Percentiles rank a stretch among this genome's conserved stretches.
Conservation (phyloP, 768 basidiomycete species). For the Pulveroboletus ravenelii region DNA sequence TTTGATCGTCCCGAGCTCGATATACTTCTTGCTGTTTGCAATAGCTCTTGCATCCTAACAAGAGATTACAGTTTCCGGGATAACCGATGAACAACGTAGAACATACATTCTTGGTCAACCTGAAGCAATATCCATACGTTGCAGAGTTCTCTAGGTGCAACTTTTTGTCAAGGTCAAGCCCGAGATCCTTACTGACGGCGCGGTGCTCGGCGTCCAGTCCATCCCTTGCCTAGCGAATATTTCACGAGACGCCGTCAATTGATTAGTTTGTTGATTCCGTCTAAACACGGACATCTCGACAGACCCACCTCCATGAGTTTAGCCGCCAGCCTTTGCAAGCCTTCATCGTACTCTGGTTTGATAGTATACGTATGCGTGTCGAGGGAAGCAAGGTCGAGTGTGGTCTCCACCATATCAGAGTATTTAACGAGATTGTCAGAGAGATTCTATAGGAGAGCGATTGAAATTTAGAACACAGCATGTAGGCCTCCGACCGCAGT, state of each 20-base stretch:
- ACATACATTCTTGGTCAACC: conserved; percentile 85
- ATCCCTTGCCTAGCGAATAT: conserved; percentile 52
- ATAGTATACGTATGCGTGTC: conserved; percentile 86
- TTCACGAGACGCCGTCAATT: not conserved
- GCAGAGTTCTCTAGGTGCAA: conserved; percentile 90
- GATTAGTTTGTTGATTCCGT: not conserved
- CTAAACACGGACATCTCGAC: not conserved
- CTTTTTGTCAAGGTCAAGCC: conserved; percentile 88
- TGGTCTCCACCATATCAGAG: conserved; percentile 92
- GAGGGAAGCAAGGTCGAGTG: conserved; percentile 84
- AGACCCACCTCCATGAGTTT: conserved; percentile 53
- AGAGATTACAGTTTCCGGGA: not conserved
- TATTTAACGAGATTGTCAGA: conserved; percentile 67
- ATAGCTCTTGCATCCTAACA: conserved; percentile 75
- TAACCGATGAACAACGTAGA: not conserved
- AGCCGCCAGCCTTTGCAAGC: conserved; percentile 62
- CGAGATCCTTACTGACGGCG: conserved; percentile 61
- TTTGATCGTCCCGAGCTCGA: conserved; percentile 81
- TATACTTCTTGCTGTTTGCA: conserved; percentile 60
- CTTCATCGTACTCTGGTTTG: conserved; percentile 84
- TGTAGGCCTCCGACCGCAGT: not conserved
- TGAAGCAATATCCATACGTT: conserved; percentile 87
- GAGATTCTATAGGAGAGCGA: conserved; percentile 46
- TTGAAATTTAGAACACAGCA: not conserved
- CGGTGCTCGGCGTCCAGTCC: conserved; percentile 80